phyloP scores from a whole-genome alignment of 2,329 filamentous ascomycete genomes.

The Dothideomycetidae sp. region DNA sequence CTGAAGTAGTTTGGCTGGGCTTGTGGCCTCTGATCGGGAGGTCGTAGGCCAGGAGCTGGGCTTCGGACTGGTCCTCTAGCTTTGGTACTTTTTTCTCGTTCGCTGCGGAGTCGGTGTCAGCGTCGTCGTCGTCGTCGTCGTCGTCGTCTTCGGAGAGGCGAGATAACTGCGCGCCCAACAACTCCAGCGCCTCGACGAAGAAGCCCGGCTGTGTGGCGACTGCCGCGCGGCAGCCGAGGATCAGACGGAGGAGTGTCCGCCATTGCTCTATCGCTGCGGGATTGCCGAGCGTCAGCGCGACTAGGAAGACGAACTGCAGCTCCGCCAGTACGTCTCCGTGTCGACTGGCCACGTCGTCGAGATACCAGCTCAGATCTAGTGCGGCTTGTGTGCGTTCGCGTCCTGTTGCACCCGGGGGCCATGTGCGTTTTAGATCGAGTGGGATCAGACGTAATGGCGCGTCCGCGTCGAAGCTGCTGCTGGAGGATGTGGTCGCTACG shows the following conservation, averaged over 20 bases:
- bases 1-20: too few relatives aligned
- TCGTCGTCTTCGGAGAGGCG: slow-evolving; percentile 35
- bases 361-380: slow-evolving; percentile 47
- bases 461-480: slow-evolving; percentile 24
- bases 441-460: slow-evolving; percentile 41
- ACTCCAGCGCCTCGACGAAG: slow-evolving; percentile 37
- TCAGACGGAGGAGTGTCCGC: slow-evolving; percentile 43
- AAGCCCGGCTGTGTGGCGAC: slow-evolving; percentile 34
- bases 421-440: slow-evolving; percentile 47
- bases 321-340: slow-evolving; percentile 37
- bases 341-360: slow-evolving; percentile 36
- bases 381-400: slow-evolving; percentile 48
- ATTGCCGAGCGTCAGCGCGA: slow-evolving; percentile 50
- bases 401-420: slow-evolving; percentile 46
- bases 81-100: not conserved
- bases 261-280: slow-evolving; percentile 53
- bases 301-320: slow-evolving; percentile 48
- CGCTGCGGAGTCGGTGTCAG: slow-evolving; percentile 22
- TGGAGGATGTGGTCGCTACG: slow-evolving; percentile 40
- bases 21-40: slow-evolving; percentile 2
- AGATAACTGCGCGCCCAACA: slow-evolving; percentile 39
- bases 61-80: slow-evolving; percentile 5
- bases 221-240: slow-evolving; percentile 43
- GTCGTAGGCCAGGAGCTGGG: slow-evolving; percentile 2
- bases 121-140: slow-evolving; percentile 45